Evolutionary conservation across 495 filamentous ascomycete species (phyloP), one percentile per base, ranked within the genome.

Genomic region (Xylaria longipes): DNA sequence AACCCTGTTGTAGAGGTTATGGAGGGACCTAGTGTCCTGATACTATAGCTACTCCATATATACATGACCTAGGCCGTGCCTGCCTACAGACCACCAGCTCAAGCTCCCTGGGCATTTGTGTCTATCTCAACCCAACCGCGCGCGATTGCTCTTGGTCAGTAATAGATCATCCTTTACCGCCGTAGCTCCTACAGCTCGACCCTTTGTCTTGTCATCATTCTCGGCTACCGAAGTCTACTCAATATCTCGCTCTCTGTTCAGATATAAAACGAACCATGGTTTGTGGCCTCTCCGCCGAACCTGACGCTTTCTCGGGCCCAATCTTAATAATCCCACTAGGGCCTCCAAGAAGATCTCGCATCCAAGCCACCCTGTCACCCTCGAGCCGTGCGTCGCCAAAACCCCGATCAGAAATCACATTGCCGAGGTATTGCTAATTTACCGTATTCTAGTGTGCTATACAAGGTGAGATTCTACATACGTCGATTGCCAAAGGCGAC

Each of bases 291-390:
- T 63, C 50, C 27, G 37, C 48, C 17, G 17, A 37, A 5, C 22
- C 9, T 45, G 0, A 11, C 6, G 0, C 3, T 56, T 20, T 31
- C 5, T 43, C 20, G 15, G 45, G 41, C 48, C 31, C n/a, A 20
- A 48, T 41, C 63, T 63, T 73, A 71, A 71, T 14, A 37, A 5
- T n/a, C 52, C 12, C 9, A 17, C 15, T 62, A 81, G 79, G 82
- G 82, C 39, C 71, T 81, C 77, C 78, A 95, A 77, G 88, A 94
- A 80, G 93, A 94, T 79, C 80, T 97, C 31, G 85, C 86, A 63
- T 85, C 84, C 64, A 87, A 95, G 74, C 93, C 93, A 62, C 93
- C 95, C 64, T 99, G 96, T 78, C 93, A 97, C 84, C 89, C 95
- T 71, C 87, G 90, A 70, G 96, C 96, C 70, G 93, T 95, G 85